Evolutionary conservation across 768 basidiomycete species (phyloP).

Genomic region (Phaeolepiota aurea): DNA sequence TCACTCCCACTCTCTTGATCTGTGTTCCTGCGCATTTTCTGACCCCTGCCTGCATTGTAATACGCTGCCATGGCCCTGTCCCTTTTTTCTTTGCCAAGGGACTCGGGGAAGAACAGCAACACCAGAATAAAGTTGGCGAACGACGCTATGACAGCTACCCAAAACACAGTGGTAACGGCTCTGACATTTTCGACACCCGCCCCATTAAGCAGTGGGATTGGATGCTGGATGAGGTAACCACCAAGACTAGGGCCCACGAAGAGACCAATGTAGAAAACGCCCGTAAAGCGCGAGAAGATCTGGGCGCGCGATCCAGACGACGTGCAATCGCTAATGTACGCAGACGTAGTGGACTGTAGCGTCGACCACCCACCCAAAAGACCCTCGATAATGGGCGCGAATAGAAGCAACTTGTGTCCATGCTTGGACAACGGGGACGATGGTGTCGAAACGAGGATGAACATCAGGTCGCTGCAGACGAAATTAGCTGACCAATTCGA

Average conservation of each 20-base stretch:
- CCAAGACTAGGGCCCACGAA: constrained; percentile 76
- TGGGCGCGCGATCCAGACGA: constrained; percentile 73
- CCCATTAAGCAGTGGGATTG: constrained; percentile 14
- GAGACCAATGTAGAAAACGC: constrained; percentile 71
- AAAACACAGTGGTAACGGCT: constrained; percentile 39
- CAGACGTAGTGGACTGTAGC: constrained; percentile 65
- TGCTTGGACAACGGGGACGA: constrained; percentile 52
- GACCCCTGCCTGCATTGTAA: constrained; percentile 11
- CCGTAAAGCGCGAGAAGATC: constrained; percentile 67
- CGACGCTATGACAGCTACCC: constrained; percentile 33
- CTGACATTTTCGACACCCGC: constrained; percentile 6
- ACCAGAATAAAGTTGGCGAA: constrained; percentile 52
- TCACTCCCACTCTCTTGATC: constrained; percentile 9
- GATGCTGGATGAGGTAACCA: constrained; percentile 37
- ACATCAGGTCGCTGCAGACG: constrained; percentile 62
- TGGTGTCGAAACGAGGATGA: constrained; percentile 73
- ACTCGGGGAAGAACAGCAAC: constrained; percentile 65
- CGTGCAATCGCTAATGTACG: constrained; percentile 81
- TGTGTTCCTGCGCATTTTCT: constrained; percentile 13
- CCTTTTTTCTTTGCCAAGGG: constrained; percentile 35
- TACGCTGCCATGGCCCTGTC: constrained; percentile 20
- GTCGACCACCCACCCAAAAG: constrained; percentile 79
- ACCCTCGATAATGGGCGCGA: constrained; percentile 81
- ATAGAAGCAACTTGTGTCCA: constrained; percentile 66
- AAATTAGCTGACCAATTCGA: constrained; percentile 4